phyloP scores from a whole-genome alignment of 2,329 filamentous ascomycete genomes.

The Fusarium sp. region DNA sequence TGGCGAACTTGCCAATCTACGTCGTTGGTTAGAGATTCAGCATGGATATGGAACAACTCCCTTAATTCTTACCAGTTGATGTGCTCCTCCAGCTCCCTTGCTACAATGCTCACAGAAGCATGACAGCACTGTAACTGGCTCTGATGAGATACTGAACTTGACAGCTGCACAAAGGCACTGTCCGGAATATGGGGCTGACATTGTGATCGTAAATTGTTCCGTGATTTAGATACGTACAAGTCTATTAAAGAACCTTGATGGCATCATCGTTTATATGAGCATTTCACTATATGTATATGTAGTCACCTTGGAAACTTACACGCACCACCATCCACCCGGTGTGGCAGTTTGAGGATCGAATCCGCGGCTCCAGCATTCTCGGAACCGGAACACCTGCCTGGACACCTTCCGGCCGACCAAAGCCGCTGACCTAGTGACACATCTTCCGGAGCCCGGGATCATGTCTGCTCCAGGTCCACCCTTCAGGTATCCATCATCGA shows the following conservation, averaged over 20 bases:
- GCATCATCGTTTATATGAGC: not conserved
- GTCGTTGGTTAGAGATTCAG: too few species aligned
- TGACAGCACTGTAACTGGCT: constrained; percentile 32
- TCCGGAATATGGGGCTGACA: constrained; percentile 31
- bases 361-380: not conserved
- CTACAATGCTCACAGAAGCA: constrained; percentile 40
- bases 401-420: not conserved
- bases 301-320: not conserved
- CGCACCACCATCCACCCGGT: too few species aligned
- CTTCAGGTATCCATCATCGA: not conserved
- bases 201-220: not conserved
- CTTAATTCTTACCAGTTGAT: constrained; percentile 29
- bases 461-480: not conserved
- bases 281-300: not conserved
- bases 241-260: not conserved
- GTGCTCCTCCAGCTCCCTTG: constrained; percentile 33
- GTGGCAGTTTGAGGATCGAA: not conserved
- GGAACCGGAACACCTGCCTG: not conserved
- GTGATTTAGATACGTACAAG: too few species aligned
- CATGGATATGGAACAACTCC: too few species aligned
- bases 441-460: not conserved
- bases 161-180: constrained; percentile 36
- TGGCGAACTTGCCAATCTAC: constrained; percentile 46
- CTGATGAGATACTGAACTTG: constrained; percentile 18
- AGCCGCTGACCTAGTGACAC: not conserved